These are phyloP conservation scores for Vitis labrusca DNA, from an alignment of 164 flowering plant species.

Conservation along the genomic window DNA sequence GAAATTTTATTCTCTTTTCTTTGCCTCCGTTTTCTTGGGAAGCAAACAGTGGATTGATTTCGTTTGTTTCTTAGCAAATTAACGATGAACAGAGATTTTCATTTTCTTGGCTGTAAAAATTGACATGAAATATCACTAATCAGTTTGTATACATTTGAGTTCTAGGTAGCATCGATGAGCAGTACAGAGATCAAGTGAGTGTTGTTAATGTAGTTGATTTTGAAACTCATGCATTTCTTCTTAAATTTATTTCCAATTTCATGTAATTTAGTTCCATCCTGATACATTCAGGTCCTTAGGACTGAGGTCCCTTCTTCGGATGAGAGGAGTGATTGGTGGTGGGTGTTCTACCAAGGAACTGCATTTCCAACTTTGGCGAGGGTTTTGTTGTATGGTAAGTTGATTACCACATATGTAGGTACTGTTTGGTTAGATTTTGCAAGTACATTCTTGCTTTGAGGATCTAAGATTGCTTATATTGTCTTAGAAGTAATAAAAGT, in stretches of 20 bases:
- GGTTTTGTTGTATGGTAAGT: slow-evolving; percentile 60
- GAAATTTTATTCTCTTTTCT: too few relatives aligned
- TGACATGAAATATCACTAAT: neutral
- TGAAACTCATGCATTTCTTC: neutral
- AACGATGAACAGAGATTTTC: too few relatives aligned
- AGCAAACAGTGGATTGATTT: too few relatives aligned
- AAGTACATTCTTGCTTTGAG: too few relatives aligned
- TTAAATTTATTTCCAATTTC: neutral
- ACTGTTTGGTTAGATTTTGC: neutral
- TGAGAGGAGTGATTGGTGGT: slow-evolving; percentile 58
- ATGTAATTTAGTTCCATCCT: neutral
- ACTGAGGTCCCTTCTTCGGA: slow-evolving; percentile 25
- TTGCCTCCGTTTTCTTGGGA: too few relatives aligned
- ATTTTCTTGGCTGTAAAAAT: neutral
- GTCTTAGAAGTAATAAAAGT: too few relatives aligned
- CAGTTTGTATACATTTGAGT: neutral
- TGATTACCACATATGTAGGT: slow-evolving; percentile 1
- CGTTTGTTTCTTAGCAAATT: too few relatives aligned
- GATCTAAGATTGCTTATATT: too few relatives aligned
- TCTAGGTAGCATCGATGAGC: slow-evolving; percentile 50
- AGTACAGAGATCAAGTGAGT: slow-evolving; percentile 52
- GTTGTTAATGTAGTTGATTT: neutral
- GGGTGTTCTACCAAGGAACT: slow-evolving; percentile 63
- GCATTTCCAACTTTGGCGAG: slow-evolving; percentile 69
- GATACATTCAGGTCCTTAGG: slow-evolving; percentile 25